These are phyloP conservation scores for Pisolithus sp. DNA, from an alignment of 768 basidiomycete genomes.

Conservation along the genomic window DNA sequence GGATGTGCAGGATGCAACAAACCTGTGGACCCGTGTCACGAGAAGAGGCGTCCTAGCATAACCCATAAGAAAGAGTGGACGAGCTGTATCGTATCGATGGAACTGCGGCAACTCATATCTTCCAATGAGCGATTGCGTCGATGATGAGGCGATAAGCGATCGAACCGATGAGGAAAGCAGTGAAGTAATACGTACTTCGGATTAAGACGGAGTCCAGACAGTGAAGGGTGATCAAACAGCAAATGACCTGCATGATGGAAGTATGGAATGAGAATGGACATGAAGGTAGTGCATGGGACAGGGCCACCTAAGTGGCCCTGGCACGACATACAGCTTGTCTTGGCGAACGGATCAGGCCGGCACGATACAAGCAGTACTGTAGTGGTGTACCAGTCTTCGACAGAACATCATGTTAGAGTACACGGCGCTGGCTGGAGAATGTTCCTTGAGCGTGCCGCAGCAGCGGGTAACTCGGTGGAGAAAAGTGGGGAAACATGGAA, in stretches of 20 bases:
- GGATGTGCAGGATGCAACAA: constrained; percentile 3
- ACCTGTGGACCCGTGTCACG: neutral
- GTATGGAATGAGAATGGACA: constrained; percentile 8
- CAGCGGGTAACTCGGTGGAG: constrained; percentile 10
- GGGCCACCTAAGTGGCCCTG: constrained; percentile 7
- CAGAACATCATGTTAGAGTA: constrained; percentile 4
- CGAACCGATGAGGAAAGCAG: neutral
- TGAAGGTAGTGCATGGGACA: constrained; percentile 9
- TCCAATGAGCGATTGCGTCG: constrained; percentile 12
- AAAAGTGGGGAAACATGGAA: constrained; percentile 13
- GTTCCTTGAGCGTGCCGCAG: constrained; percentile 6
- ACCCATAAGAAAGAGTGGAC: neutral
- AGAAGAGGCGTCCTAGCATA: neutral
- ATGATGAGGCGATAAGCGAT: constrained; percentile 8
- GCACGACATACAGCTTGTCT: neutral
- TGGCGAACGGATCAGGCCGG: constrained; percentile 15
- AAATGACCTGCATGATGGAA: neutral
- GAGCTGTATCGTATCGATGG: constrained; percentile 14
- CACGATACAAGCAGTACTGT: neutral
- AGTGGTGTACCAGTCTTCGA: neutral
- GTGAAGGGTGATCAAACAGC: neutral
- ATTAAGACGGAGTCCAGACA: neutral
- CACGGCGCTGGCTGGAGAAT: constrained; percentile 8
- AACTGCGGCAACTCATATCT: constrained; percentile 25
- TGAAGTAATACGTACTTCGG: neutral